Evolutionary conservation across 768 basidiomycete species (phyloP).

Genomic region (Stropharia rugosoannulata): DNA sequence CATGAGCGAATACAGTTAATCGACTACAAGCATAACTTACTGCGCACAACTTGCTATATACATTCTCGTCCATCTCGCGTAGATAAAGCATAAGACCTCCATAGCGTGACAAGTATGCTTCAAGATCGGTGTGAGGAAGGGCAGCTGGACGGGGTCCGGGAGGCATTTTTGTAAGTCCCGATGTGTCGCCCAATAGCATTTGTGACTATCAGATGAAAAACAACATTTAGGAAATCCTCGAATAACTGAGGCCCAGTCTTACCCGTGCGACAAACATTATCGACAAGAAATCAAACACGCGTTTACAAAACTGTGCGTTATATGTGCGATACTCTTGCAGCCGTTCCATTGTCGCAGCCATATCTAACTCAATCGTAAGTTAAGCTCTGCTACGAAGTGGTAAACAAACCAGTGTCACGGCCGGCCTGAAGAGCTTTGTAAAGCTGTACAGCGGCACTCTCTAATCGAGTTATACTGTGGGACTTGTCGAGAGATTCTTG

Average conservation of each 20-base stretch:
- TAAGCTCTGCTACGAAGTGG: not conserved
- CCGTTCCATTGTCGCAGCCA: slow-evolving; percentile 96
- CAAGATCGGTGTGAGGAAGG: slow-evolving; percentile 68
- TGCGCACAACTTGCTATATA: slow-evolving; percentile 88
- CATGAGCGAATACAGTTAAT: slow-evolving; percentile 2
- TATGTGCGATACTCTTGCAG: slow-evolving; percentile 88
- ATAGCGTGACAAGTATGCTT: slow-evolving; percentile 84
- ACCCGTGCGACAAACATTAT: slow-evolving; percentile 94
- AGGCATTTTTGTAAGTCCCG: slow-evolving; percentile 47
- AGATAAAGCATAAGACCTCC: slow-evolving; percentile 88
- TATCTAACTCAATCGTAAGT: slow-evolving; percentile 49
- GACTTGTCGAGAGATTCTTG: slow-evolving; percentile 89
- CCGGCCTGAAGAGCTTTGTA: slow-evolving; percentile 94
- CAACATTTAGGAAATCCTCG: not conserved
- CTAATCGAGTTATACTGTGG: slow-evolving; percentile 72
- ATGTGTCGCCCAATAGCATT: slow-evolving; percentile 61
- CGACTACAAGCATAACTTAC: slow-evolving; percentile 45
- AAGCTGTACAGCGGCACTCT: slow-evolving; percentile 81
- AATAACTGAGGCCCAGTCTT: slow-evolving; percentile 13
- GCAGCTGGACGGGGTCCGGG: slow-evolving; percentile 47
- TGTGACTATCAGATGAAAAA: slow-evolving; percentile 47
- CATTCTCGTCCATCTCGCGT: slow-evolving; percentile 91
- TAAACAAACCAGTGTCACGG: slow-evolving; percentile 72
- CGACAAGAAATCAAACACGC: slow-evolving; percentile 83
- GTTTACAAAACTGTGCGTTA: slow-evolving; percentile 91